phyloP scores from a whole-genome alignment of 176 grass and related monocot genomes.

The Rhynchospora breviuscula region DNA sequence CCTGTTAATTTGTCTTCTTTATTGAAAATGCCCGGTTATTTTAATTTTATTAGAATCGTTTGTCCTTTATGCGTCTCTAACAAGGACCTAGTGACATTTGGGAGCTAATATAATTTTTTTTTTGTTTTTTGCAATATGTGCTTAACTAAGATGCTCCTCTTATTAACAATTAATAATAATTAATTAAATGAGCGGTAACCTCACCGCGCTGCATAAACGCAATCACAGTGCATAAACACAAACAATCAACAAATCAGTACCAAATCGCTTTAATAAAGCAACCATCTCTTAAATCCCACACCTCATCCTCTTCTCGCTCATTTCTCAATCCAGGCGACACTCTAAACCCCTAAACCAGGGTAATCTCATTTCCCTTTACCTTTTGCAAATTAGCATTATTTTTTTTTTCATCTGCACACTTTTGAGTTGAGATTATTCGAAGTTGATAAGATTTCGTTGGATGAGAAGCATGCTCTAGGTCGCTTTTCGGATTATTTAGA shows the following conservation, averaged over 20 bases:
- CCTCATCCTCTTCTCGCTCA: background rate
- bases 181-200: background rate
- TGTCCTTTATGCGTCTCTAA: too few relatives aligned
- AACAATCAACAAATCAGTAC: background rate
- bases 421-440: background rate
- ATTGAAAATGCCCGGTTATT: too few relatives aligned
- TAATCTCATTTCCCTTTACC: background rate
- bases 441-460: background rate
- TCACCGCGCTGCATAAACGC: background rate
- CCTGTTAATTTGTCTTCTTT: too few relatives aligned
- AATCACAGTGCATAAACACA: background rate
- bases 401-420: background rate
- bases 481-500: background rate
- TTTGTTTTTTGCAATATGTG: background rate
- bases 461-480: background rate
- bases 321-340: background rate
- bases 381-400: background rate
- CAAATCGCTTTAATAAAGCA: conserved; percentile 17
- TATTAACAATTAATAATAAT: background rate
- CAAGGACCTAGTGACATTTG: background rate
- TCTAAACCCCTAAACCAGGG: conserved; percentile 14
- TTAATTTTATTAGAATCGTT: too few relatives aligned
- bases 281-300: background rate
- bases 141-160: background rate
- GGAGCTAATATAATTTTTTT: background rate